Conservation (phyloP, 768 basidiomycete species). For the Daedalea quercina region DNA sequence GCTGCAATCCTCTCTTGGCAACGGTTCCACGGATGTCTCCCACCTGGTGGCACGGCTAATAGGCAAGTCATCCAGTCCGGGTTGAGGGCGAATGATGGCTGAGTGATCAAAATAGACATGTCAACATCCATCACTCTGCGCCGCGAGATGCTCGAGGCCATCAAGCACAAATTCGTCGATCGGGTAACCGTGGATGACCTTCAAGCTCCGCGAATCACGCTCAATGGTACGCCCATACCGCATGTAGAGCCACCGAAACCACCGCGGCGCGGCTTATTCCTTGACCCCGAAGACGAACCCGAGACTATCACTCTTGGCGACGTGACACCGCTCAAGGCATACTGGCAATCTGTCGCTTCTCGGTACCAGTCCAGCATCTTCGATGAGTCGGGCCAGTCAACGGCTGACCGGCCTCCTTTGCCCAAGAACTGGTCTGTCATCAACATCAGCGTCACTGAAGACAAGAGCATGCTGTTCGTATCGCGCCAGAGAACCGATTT, state of each 20-base stretch:
- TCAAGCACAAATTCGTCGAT: conserved; percentile 60
- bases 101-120: conserved; percentile 42
- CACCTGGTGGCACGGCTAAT: conserved; percentile 57
- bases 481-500: conserved; percentile 62
- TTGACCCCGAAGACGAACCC: conserved; percentile 24
- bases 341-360: conserved; percentile 55
- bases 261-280: conserved; percentile 5
- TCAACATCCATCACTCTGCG: conserved; percentile 73
- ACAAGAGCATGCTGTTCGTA: conserved; percentile 77
- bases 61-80: conserved; percentile 27
- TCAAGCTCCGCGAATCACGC: conserved; percentile 59
- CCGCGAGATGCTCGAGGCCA: conserved; percentile 81
- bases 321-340: conserved; percentile 32
- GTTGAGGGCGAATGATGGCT: background rate
- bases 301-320: background rate
- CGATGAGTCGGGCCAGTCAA: conserved; percentile 35
- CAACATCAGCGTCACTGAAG: conserved; percentile 77
- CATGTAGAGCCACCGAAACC: conserved; percentile 11
- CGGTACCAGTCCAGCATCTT: conserved; percentile 41
- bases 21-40: conserved; percentile 35
- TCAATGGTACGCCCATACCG: conserved; percentile 37
- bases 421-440: conserved; percentile 81
- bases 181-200: conserved; percentile 49
- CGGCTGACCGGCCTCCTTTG: conserved; percentile 37
- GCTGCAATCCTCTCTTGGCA: conserved; percentile 78